A percentile compares a stretch with the other conserved stretches of the same genome.
phyloP scores from a whole-genome alignment of 805 yeast genomes.

The Candida arabinofermentans region DNA sequence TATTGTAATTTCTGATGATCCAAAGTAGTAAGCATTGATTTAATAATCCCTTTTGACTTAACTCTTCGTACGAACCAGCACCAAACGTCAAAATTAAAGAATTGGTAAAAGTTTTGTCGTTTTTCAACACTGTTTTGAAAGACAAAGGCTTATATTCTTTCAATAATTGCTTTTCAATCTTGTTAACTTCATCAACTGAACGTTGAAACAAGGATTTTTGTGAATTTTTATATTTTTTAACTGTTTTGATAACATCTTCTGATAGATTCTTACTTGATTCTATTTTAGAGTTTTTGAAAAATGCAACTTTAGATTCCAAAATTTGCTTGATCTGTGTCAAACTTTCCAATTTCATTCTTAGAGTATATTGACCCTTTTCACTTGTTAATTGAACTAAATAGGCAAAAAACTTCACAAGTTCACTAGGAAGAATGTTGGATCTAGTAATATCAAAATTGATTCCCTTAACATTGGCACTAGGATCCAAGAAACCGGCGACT shows the following conservation, averaged over 20 bases:
- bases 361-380: slow-evolving; percentile 40
- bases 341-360: slow-evolving; percentile 61
- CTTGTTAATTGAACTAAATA: slow-evolving; percentile 45
- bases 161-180: slow-evolving; percentile 43
- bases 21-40: slow-evolving; percentile 61
- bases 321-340: slow-evolving; percentile 49
- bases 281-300: slow-evolving; percentile 33
- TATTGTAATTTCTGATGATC: slow-evolving; percentile 57
- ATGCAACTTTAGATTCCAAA: slow-evolving; percentile 44
- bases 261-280: slow-evolving; percentile 19
- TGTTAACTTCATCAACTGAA: slow-evolving; percentile 42
- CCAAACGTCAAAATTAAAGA: slow-evolving; percentile 57
- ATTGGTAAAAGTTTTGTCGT: slow-evolving; percentile 39
- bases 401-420: slow-evolving; percentile 50
- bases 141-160: slow-evolving; percentile 46
- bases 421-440: slow-evolving; percentile 31
- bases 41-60: slow-evolving; percentile 43
- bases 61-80: slow-evolving; percentile 47
- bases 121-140: slow-evolving; percentile 41
- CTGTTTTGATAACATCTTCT: slow-evolving; percentile 25
- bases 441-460: slow-evolving; percentile 38
- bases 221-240: slow-evolving; percentile 43
- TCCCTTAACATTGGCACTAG: slow-evolving; percentile 32
- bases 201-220: slow-evolving; percentile 46
- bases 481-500: slow-evolving; percentile 38